These are phyloP conservation scores for Escallonia herrerae DNA, from an alignment of 129 eudicot species.

Conservation along the genomic window DNA sequence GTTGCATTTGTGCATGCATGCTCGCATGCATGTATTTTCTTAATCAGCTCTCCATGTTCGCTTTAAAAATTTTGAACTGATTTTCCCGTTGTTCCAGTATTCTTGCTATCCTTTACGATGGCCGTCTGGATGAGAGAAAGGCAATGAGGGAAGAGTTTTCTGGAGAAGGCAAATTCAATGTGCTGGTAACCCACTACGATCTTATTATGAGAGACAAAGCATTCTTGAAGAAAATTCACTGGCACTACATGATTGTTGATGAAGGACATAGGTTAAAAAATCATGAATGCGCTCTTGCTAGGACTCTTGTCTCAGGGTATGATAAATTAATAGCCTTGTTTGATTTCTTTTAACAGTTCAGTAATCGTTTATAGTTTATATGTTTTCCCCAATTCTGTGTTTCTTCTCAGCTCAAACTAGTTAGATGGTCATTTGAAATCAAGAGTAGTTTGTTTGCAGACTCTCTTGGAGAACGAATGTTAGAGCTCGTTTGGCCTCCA, in stretches of 20 bases:
- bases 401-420: too few species aligned
- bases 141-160: slow-evolving; percentile 77
- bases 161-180: slow-evolving; percentile 84
- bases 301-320: slow-evolving; percentile 90
- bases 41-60: background rate
- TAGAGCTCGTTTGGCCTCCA: too few species aligned
- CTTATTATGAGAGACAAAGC: slow-evolving; percentile 93
- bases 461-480: too few species aligned
- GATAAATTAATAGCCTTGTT: slow-evolving; percentile 10
- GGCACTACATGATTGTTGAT: slow-evolving; percentile 94
- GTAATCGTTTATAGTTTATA: background rate
- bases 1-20: background rate
- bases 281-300: slow-evolving; percentile 87
- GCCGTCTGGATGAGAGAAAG: slow-evolving; percentile 87
- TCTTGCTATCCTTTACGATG: slow-evolving; percentile 76
- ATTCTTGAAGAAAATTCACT: slow-evolving; percentile 76
- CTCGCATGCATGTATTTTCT: background rate
- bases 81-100: slow-evolving; percentile 45
- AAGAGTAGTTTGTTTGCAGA: too few species aligned
- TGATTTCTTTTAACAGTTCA: background rate
- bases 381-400: too few species aligned
- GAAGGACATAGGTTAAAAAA: slow-evolving; percentile 97
- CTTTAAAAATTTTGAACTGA: background rate
- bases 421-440: too few species aligned
- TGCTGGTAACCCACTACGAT: slow-evolving; percentile 85